These are phyloP conservation scores for Boeremia lycopersici DNA, from an alignment of 2,329 filamentous ascomycete genomes.

Conservation along the genomic window DNA sequence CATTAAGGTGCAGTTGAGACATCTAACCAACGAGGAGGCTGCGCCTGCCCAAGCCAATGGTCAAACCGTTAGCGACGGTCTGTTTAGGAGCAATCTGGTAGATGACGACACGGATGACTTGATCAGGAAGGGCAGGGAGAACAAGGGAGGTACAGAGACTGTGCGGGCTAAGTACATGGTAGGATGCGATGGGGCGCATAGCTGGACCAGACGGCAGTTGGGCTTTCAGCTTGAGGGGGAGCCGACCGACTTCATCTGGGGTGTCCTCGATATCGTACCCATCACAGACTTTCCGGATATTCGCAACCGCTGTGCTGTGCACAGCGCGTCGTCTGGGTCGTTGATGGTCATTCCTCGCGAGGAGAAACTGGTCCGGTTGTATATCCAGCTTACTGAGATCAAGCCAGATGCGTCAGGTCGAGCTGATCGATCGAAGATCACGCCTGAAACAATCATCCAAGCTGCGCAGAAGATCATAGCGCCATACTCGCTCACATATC, in stretches of 20 bases:
- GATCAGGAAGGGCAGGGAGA: slow-evolving; percentile 48
- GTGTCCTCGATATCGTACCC: slow-evolving; percentile 59
- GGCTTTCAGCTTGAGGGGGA: slow-evolving; percentile 64
- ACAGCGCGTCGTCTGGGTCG: slow-evolving; percentile 61
- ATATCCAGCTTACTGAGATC: slow-evolving; percentile 65
- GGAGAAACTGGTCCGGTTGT: slow-evolving; percentile 66
- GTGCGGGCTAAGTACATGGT: slow-evolving; percentile 68
- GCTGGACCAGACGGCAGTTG: slow-evolving; percentile 66
- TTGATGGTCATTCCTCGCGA: slow-evolving; percentile 71
- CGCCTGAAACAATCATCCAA: slow-evolving; percentile 65
- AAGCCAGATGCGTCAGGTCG: slow-evolving; percentile 53
- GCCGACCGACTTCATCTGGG: slow-evolving; percentile 60
- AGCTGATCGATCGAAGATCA: slow-evolving; percentile 67
- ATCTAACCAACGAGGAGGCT: slow-evolving; percentile 64
- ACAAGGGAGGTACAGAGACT: slow-evolving; percentile 47
- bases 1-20: slow-evolving; percentile 63
- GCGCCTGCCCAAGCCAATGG: slow-evolving; percentile 55
- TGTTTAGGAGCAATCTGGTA: slow-evolving; percentile 65
- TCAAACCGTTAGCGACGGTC: slow-evolving; percentile 53
- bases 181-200: slow-evolving; percentile 72
- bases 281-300: slow-evolving; percentile 66
- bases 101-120: slow-evolving; percentile 64
- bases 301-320: slow-evolving; percentile 63
- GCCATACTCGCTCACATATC: slow-evolving; percentile 70
- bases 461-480: slow-evolving; percentile 68